Evolutionary conservation across 495 filamentous ascomycete species (phyloP).

Genomic region (Penicillium canariense): DNA sequence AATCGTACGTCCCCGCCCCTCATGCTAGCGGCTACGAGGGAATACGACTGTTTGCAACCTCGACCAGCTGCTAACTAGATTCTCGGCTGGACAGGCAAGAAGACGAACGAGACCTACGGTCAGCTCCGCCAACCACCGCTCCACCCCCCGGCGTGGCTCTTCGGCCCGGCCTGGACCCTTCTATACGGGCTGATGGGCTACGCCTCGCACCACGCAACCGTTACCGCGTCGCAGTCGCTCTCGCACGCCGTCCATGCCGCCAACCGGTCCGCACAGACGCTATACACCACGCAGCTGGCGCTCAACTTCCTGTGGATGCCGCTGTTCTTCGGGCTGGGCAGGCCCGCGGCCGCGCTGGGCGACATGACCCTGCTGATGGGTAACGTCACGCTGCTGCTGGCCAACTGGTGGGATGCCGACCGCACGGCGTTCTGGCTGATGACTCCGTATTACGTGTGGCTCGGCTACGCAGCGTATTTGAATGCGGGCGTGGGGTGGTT

Average conservation of each 20-base stretch:
- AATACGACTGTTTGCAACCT: too few species aligned
- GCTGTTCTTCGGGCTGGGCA: slow-evolving; percentile 74
- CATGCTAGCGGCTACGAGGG: too few species aligned
- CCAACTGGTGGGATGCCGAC: slow-evolving; percentile 73
- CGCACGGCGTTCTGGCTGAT: slow-evolving; percentile 66
- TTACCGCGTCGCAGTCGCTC: slow-evolving; percentile 51
- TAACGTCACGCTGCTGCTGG: slow-evolving; percentile 65
- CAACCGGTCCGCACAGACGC: slow-evolving; percentile 42
- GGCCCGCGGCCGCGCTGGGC: slow-evolving; percentile 68
- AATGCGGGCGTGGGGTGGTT: slow-evolving; percentile 19
- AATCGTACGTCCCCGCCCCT: slow-evolving; percentile 27
- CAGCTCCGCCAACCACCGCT: slow-evolving; percentile 75
- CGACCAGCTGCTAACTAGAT: too few species aligned
- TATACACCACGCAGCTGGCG: slow-evolving; percentile 81
- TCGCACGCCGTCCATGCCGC: slow-evolving; percentile 23
- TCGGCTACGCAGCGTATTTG: slow-evolving; percentile 62
- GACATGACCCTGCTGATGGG: slow-evolving; percentile 74
- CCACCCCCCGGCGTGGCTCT: slow-evolving; percentile 74
- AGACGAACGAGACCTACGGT: slow-evolving; percentile 61
- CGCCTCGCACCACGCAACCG: slow-evolving; percentile 68
- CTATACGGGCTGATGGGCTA: slow-evolving; percentile 92
- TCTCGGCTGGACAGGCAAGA: slow-evolving; percentile 39
- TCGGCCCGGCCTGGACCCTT: slow-evolving; percentile 80
- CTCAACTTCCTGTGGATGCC: slow-evolving; percentile 93
- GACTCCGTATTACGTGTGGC: slow-evolving; percentile 77